Conservation (phyloP, 768 basidiomycete genomes). For the Leccinum uliginosum region DNA sequence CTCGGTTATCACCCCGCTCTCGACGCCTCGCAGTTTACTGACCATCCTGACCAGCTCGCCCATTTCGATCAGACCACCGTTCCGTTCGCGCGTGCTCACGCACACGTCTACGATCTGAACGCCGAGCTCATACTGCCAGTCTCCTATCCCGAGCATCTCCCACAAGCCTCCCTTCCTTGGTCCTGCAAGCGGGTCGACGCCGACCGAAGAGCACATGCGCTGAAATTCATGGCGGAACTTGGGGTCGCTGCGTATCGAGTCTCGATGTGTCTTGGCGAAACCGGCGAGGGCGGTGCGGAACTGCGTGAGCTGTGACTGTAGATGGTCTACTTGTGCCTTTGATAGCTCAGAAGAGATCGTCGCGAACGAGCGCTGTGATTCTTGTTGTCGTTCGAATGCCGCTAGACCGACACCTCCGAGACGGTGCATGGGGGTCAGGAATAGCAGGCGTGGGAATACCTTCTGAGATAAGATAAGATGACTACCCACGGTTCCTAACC, state of each 20-base stretch:
- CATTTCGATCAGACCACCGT: conserved; percentile 92
- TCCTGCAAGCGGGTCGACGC: neutral
- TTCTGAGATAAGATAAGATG: conserved; percentile 16
- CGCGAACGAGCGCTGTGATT: neutral
- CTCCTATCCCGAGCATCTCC: conserved; percentile 54
- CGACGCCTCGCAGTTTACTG: conserved; percentile 66
- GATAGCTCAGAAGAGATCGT: neutral
- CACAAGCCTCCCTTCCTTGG: neutral
- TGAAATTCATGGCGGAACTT: neutral
- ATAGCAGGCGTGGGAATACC: neutral
- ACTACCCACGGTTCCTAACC: neutral
- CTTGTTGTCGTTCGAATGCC: neutral
- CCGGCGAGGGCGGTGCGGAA: neutral
- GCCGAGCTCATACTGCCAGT: conserved; percentile 95
- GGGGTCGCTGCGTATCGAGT: neutral
- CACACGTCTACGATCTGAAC: conserved; percentile 94
- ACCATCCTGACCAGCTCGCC: conserved; percentile 78
- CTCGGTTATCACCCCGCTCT: conserved; percentile 69
- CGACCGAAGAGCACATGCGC: neutral
- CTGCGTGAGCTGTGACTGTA: neutral
- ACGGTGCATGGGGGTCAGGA: neutral
- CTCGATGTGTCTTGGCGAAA: neutral
- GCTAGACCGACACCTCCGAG: neutral
- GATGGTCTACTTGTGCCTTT: neutral
- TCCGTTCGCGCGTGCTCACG: conserved; percentile 80